Conservation (phyloP, 305 asterid species). For the Plantago coronopus region DNA sequence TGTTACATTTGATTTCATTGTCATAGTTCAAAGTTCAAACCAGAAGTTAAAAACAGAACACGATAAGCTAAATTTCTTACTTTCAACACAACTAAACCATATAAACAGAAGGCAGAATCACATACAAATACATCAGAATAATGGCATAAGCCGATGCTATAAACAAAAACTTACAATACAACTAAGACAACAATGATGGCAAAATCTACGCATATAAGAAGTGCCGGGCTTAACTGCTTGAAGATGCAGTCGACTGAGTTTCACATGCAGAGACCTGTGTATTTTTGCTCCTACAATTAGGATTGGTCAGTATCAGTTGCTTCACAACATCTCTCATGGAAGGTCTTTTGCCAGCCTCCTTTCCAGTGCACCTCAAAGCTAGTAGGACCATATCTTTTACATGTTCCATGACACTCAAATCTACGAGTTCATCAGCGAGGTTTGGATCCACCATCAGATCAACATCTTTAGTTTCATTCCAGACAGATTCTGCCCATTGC, state of each 20-base stretch:
- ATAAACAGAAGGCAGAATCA: not conserved
- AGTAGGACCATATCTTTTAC: constrained; percentile 43
- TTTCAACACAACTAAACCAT: too few species aligned
- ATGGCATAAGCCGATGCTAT: not conserved
- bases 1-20: too few species aligned
- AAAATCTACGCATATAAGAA: too few species aligned
- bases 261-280: not conserved
- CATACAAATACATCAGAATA: not conserved
- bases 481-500: constrained; percentile 46
- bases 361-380: constrained; percentile 71
- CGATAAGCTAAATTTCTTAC: too few species aligned
- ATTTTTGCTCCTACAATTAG: constrained; percentile 36
- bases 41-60: too few species aligned
- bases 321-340: constrained; percentile 80
- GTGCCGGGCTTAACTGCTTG: not conserved
- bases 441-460: constrained; percentile 47
- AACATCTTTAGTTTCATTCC: constrained; percentile 43
- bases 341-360: constrained; percentile 57
- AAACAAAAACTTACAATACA: too few species aligned
- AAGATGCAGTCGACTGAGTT: not conserved
- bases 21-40: too few species aligned
- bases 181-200: not conserved
- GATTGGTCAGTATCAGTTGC: constrained; percentile 35
- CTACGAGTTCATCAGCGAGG: constrained; percentile 53
- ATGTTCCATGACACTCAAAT: constrained; percentile 48